Evolutionary conservation across 306 rosid species (phyloP), one percentile per base, ranked within the genome.

Genomic region (Urtica urens): DNA sequence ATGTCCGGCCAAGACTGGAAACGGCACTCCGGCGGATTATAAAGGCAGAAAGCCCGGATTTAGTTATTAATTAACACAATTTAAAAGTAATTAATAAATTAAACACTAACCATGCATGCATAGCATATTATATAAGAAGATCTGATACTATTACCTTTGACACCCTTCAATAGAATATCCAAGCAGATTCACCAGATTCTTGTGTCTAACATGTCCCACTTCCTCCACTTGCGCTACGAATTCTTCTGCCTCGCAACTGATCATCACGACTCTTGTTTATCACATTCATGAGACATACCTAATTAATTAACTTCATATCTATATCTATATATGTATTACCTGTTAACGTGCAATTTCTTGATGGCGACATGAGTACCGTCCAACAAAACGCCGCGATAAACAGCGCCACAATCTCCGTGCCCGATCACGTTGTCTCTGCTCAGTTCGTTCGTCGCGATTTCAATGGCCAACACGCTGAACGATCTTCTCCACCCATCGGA

Each of bases 181-280:
- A 38, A 78, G 65, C 69, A 82, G 34, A 55, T 63, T 68, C 51
- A 68, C 73, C 13, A 82, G 62, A 35, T 68, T 78, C 50, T 65
- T 73, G 59, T 82, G 84, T 69, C 63, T 71, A 38, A 57, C 66
- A 40, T 54, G 64, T 58, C 78, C 73, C 37, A 76, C 63, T 54
- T 60, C 70, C 59, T 83, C 84, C 70, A 72, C 73, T 68, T 76
- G 70, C 39, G 57, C 62, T 23, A 45, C 54, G 60, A 79, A 76
- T 24, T 66, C 84, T 38, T 73, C 65, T n/a, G 33, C 72, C 44
- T 70, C 68, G 55, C 22, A 30, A 71, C 87, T 76, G 59, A 38
- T 4, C 10, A 5, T 33, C 23, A n/a, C n/a, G n/a, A n/a, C n/a
- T n/a, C n/a, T n/a, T n/a, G n/a, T n/a, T n/a, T n/a, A n/a, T n/a